A percentile compares a stretch with the other conserved stretches of the same genome.
Evolutionary conservation across 495 filamentous ascomycete genomes (phyloP).

Genomic region (Cudoniella acicularis): DNA sequence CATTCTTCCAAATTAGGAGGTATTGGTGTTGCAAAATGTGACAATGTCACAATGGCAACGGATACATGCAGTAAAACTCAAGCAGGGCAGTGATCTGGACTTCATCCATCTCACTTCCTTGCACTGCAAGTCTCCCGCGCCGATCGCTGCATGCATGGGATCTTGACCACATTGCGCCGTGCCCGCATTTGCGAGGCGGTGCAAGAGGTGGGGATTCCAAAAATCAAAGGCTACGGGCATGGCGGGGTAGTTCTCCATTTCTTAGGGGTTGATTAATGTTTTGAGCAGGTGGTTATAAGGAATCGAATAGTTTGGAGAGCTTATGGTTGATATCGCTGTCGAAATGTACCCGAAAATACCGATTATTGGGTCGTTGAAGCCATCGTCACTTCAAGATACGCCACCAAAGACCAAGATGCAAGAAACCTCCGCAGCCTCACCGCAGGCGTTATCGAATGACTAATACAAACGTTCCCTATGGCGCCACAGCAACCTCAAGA

Average conservation of each 20-base stretch:
- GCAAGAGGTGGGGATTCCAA: background rate
- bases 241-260: background rate
- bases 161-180: background rate
- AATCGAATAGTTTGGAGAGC: no score
- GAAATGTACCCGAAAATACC: no score
- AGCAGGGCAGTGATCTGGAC: background rate
- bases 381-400: no score
- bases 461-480: no score
- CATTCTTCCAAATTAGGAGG: background rate
- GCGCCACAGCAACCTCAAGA: no score
- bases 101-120: background rate
- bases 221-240: background rate
- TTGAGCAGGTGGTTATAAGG: no score
- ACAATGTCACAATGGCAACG: conserved; percentile 6
- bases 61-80: background rate
- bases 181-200: background rate
- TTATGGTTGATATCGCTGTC: no score
- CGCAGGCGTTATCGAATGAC: no score
- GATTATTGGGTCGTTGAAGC: no score
- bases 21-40: background rate
- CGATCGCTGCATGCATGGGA: background rate
- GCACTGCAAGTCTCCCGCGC: background rate
- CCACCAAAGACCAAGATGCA: no score
- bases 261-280: no score
- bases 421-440: no score